phyloP scores from a whole-genome alignment of 2,329 filamentous ascomycete genomes.

The Diplocarpon rosae region DNA sequence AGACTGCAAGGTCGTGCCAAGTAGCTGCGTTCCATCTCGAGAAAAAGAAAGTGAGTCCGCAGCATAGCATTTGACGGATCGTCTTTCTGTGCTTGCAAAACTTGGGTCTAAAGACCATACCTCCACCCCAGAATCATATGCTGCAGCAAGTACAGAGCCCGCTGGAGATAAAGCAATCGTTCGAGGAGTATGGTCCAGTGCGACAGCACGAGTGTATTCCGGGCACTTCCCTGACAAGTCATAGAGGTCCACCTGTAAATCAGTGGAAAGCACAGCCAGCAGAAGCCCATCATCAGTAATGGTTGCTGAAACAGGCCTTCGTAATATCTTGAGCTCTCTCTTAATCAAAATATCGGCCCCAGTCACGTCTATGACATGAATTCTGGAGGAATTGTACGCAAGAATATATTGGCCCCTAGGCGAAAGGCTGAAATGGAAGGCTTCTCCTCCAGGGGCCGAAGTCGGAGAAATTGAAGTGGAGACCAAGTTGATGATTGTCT shows the following conservation, averaged over 20 bases:
- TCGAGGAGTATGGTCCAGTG: constrained; percentile 66
- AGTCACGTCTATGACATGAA: constrained; percentile 65
- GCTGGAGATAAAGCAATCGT: constrained; percentile 73
- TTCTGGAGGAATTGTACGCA: constrained; percentile 75
- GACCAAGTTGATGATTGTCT: constrained; percentile 67
- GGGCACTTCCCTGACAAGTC: constrained; percentile 54
- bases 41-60: constrained; percentile 69
- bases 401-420: constrained; percentile 63
- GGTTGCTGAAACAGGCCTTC: constrained; percentile 64
- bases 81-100: constrained; percentile 53
- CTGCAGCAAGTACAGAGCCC: constrained; percentile 71
- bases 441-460: constrained; percentile 69
- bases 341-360: constrained; percentile 49
- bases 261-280: constrained; percentile 69
- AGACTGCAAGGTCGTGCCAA: constrained; percentile 61
- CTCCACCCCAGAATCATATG: constrained; percentile 82
- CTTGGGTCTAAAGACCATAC: constrained; percentile 62
- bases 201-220: constrained; percentile 60
- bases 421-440: constrained; percentile 74
- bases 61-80: constrained; percentile 67
- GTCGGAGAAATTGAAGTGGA: constrained; percentile 78
- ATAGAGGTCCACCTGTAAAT: constrained; percentile 82
- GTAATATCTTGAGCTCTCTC: constrained; percentile 69
- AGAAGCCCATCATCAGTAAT: constrained; percentile 68
- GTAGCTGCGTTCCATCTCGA: constrained; percentile 63